Conservation (phyloP, 345 rosid species). For the Mercurialis annua region DNA sequence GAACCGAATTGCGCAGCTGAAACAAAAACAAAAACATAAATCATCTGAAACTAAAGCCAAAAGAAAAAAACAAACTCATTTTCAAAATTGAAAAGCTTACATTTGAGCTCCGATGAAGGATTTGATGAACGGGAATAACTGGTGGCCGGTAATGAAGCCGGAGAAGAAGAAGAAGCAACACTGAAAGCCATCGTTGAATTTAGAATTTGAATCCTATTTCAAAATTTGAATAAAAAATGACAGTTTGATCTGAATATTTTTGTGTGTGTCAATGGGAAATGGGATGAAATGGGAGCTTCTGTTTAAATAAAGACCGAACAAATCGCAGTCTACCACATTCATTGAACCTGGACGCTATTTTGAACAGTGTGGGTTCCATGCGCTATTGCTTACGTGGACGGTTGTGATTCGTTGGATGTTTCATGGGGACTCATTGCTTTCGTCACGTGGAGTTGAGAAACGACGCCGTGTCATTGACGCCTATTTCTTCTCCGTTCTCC, state of each 20-base stretch:
- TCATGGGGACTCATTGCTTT: conserved; percentile 30
- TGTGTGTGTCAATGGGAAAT: background rate
- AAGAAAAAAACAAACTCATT: background rate
- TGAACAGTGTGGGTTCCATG: background rate
- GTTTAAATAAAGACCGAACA: conserved; percentile 42
- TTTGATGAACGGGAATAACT: conserved; percentile 31
- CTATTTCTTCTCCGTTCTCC: background rate
- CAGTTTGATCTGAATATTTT: background rate
- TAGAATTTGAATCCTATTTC: background rate
- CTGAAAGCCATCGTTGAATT: conserved; percentile 43
- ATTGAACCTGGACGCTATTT: conserved; percentile 53
- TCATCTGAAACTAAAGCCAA: background rate
- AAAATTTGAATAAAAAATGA: background rate
- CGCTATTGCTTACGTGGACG: conserved; percentile 32
- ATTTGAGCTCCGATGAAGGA: conserved; percentile 39
- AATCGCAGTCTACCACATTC: conserved; percentile 20
- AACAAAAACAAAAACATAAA: conserved; percentile 4
- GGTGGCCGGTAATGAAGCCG: conserved; percentile 38
- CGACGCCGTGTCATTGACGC: background rate
- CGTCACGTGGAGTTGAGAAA: conserved; percentile 38
- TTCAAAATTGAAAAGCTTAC: conserved; percentile 20
- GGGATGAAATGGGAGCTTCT: background rate
- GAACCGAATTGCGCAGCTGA: conserved; percentile 59
- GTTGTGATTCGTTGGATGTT: conserved; percentile 10
- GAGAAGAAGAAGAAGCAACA: conserved; percentile 41